Percentiles rank a stretch among this genome's conserved stretches.
These are phyloP conservation scores for Groenewaldozyma salmanticensis DNA, from an alignment of 805 yeast genomes.

Conservation along the genomic window DNA sequence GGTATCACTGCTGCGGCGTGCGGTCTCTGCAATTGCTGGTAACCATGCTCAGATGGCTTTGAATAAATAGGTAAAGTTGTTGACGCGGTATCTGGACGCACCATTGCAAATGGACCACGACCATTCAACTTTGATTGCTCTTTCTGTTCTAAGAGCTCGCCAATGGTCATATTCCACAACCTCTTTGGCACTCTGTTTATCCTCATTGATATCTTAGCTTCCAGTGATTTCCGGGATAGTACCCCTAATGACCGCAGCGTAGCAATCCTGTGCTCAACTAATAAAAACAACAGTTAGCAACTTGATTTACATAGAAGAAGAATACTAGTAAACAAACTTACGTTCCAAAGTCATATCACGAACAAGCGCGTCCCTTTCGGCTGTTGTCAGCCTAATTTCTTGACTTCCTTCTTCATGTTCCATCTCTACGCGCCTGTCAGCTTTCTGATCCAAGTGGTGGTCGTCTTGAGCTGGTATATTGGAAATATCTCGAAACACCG, in stretches of 20 bases:
- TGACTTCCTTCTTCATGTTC: no score
- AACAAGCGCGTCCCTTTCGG: conserved; percentile 12
- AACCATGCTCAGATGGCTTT: no score
- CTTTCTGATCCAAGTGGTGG: no score
- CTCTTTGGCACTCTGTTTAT: conserved; percentile 40
- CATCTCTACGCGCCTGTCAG: not conserved
- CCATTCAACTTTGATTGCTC: not conserved
- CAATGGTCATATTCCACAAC: conserved; percentile 35
- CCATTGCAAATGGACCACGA: no score
- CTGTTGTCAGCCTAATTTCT: conserved; percentile 4
- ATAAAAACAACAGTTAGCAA: conserved; percentile 1
- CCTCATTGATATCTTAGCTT: conserved; percentile 34
- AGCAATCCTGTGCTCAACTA: conserved; percentile 24
- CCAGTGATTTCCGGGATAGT: conserved; percentile 23
- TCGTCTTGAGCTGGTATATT: no score
- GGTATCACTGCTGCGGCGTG: no score
- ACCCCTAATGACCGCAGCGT: conserved; percentile 23
- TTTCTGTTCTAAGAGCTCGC: conserved; percentile 22
- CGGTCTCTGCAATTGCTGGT: no score
- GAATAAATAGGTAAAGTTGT: no score
- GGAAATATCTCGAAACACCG: no score
- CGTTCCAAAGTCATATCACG: conserved; percentile 15
- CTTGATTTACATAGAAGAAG: not conserved
- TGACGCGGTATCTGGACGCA: no score
- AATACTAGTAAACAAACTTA: conserved; percentile 7